A percentile compares a stretch with the other conserved stretches of the same genome.
These are phyloP conservation scores for Durio zibethinus DNA, from an alignment of 345 rosid species.

Conservation along the genomic window DNA sequence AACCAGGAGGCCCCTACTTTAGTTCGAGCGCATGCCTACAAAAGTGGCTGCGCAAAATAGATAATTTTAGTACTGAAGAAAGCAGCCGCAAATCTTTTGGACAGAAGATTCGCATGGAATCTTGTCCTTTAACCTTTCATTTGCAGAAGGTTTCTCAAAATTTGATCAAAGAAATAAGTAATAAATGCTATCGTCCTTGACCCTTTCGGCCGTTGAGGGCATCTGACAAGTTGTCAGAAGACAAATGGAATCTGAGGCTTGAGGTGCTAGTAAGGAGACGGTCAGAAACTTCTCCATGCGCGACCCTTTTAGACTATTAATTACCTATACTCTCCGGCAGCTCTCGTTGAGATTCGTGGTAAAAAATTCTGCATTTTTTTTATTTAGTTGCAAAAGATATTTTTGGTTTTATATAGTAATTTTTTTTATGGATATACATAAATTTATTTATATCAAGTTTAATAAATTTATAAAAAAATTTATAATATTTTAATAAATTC, in stretches of 20 bases:
- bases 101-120: constrained; percentile 17
- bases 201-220: neutral
- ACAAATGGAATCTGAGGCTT: neutral
- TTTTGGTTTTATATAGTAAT: too few relatives aligned
- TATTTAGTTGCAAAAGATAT: too few relatives aligned
- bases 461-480: too few relatives aligned
- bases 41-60: neutral
- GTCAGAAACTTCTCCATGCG: constrained; percentile 31
- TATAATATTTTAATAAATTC: too few relatives aligned
- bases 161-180: neutral
- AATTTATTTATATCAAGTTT: too few relatives aligned
- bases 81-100: constrained; percentile 21
- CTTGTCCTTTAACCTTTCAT: neutral
- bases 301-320: neutral
- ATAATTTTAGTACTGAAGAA: neutral
- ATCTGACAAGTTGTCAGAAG: constrained; percentile 19
- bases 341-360: neutral
- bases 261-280: neutral
- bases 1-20: neutral
- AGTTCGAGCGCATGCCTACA: neutral
- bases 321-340: constrained; percentile 12
- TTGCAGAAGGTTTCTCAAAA: neutral
- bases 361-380: too few relatives aligned
- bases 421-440: too few relatives aligned
- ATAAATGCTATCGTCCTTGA: neutral